A percentile compares a stretch with the other conserved stretches of the same genome.
Conservation (phyloP, 2,329 filamentous ascomycete genomes). For the Calonectria leucothoes region DNA sequence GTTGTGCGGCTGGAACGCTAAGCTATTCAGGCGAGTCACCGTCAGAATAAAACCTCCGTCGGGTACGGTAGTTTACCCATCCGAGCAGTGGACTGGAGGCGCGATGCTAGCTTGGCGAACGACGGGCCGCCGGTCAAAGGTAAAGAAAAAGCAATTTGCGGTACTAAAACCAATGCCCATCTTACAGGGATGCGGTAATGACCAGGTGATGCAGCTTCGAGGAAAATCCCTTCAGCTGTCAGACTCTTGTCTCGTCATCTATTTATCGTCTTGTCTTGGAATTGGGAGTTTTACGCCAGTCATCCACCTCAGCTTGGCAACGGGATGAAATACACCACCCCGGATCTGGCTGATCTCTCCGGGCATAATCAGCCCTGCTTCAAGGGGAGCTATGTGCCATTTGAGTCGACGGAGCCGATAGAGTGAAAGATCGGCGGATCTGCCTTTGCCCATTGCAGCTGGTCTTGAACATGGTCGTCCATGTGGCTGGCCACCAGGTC, state of each 20-base stretch:
- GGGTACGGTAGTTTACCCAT: neutral
- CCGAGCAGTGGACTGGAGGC: neutral
- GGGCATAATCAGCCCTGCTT: neutral
- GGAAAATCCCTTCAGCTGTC: neutral
- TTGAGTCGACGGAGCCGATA: neutral
- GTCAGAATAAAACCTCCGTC: neutral
- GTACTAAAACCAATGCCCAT: neutral
- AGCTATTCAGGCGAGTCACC: neutral
- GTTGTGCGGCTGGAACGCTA: constrained; percentile 6
- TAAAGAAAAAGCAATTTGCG: neutral
- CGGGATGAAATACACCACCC: neutral
- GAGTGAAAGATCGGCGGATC: constrained; percentile 11
- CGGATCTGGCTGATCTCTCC: neutral
- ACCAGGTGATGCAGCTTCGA: neutral
- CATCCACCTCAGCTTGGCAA: neutral
- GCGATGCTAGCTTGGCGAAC: constrained; percentile 2
- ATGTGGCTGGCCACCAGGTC: neutral
- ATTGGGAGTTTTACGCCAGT: neutral
- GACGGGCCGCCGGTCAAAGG: neutral
- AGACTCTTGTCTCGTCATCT: neutral
- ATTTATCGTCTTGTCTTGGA: neutral
- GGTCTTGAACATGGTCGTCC: neutral
- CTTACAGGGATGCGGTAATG: neutral
- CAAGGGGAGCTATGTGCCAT: neutral
- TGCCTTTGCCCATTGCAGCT: constrained; percentile 5